These are phyloP conservation scores for Cercophora sp. DNA, from an alignment of 495 filamentous ascomycete species.

Conservation along the genomic window DNA sequence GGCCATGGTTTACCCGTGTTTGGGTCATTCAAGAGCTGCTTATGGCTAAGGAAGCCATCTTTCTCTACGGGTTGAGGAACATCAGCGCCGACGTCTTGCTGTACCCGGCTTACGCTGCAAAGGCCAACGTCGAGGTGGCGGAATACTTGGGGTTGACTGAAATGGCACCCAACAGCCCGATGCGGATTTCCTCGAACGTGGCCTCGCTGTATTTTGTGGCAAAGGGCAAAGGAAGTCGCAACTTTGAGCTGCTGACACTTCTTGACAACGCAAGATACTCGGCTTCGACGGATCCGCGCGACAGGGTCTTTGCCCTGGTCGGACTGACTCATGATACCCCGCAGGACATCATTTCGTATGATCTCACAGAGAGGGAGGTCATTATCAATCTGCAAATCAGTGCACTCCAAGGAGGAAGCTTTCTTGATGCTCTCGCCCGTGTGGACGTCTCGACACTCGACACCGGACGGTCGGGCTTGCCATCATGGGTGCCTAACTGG, in stretches of 20 bases:
- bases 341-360: not conserved
- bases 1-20: not conserved
- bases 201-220: not conserved
- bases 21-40: not conserved
- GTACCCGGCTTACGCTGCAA: not conserved
- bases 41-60: not conserved
- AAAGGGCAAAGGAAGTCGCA: not conserved
- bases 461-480: not conserved
- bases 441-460: not conserved
- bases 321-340: not conserved
- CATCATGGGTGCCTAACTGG: not conserved
- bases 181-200: not conserved
- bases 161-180: not conserved
- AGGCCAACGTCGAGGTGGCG: not conserved
- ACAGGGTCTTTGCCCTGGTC: not conserved
- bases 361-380: not conserved
- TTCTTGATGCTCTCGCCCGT: not conserved
- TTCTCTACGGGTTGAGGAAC: not conserved
- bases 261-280: not conserved
- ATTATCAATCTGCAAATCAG: not conserved
- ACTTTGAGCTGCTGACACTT: not conserved
- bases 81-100: not conserved
- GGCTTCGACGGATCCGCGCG: not conserved
- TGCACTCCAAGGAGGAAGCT: not conserved
- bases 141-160: not conserved